phyloP scores from a whole-genome alignment of 805 yeast species.

The Starmerella cellae region DNA sequence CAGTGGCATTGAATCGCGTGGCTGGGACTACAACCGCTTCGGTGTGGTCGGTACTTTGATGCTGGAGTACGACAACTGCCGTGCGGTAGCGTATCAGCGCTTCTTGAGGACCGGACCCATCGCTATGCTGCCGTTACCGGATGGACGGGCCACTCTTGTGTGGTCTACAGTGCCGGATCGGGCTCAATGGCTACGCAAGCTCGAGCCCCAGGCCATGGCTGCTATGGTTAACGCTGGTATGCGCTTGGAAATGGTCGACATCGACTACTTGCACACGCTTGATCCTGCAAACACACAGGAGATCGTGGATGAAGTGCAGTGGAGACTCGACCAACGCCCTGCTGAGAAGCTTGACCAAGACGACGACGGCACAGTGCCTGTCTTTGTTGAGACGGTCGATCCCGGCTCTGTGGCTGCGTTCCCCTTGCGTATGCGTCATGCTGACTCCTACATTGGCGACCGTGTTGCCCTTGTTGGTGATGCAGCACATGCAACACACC shows the following conservation, averaged over 20 bases:
- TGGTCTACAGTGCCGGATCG: conserved; percentile 81
- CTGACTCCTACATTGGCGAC: conserved; percentile 73
- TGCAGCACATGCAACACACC: conserved; percentile 96
- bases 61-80: conserved; percentile 55
- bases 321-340: conserved; percentile 45
- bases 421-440: conserved; percentile 79
- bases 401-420: conserved; percentile 67
- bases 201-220: conserved; percentile 50
- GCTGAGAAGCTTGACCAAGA: conserved; percentile 51
- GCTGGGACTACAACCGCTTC: conserved; percentile 79
- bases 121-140: conserved; percentile 82
- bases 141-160: conserved; percentile 75
- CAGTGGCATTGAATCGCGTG: conserved; percentile 72
- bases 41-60: conserved; percentile 89
- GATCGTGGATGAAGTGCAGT: conserved; percentile 53
- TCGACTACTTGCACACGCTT: conserved; percentile 50
- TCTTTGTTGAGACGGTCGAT: conserved; percentile 46
- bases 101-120: conserved; percentile 85
- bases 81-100: conserved; percentile 81
- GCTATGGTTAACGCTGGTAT: conserved; percentile 74
- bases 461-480: conserved; percentile 92
- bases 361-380: conserved; percentile 47
- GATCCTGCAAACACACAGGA: conserved; percentile 28
- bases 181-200: conserved; percentile 46
- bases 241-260: conserved; percentile 62